A percentile compares a stretch with the other conserved stretches of the same genome.
Conservation (phyloP, 2,329 filamentous ascomycete genomes). For the Rhinocladiella similis region DNA sequence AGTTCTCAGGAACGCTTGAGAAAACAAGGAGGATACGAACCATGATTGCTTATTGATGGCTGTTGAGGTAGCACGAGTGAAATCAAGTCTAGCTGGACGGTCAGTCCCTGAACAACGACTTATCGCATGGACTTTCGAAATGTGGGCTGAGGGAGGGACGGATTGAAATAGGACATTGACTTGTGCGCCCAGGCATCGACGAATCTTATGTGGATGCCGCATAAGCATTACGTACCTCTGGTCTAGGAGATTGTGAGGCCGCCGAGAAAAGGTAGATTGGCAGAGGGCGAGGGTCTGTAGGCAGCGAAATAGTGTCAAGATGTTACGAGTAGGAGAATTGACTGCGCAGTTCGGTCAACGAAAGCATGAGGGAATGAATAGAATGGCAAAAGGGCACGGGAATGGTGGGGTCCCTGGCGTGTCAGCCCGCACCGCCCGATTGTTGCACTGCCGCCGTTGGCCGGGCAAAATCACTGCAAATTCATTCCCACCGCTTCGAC, state of each 20-base stretch:
- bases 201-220: neutral
- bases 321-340: conserved; percentile 8
- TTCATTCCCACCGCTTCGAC: neutral
- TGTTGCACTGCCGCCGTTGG: neutral
- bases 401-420: conserved; percentile 3
- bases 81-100: conserved; percentile 5
- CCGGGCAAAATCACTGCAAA: neutral
- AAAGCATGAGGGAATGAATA: neutral
- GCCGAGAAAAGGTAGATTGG: neutral
- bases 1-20: conserved; percentile 3
- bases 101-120: conserved; percentile 13
- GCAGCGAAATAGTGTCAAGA: conserved; percentile 3
- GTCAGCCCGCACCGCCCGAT: neutral
- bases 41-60: conserved; percentile 20
- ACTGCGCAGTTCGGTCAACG: conserved; percentile 1
- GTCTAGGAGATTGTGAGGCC: neutral
- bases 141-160: neutral
- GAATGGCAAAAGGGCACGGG: neutral
- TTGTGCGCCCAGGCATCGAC: neutral
- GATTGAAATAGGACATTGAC: neutral
- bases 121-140: conserved; percentile 2
- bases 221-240: conserved; percentile 4
- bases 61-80: conserved; percentile 4
- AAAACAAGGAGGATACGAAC: conserved; percentile 11
- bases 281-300: neutral